Evolutionary conservation across 2,329 filamentous ascomycete species (phyloP).

Genomic region (Sarocladium brachiariae): DNA sequence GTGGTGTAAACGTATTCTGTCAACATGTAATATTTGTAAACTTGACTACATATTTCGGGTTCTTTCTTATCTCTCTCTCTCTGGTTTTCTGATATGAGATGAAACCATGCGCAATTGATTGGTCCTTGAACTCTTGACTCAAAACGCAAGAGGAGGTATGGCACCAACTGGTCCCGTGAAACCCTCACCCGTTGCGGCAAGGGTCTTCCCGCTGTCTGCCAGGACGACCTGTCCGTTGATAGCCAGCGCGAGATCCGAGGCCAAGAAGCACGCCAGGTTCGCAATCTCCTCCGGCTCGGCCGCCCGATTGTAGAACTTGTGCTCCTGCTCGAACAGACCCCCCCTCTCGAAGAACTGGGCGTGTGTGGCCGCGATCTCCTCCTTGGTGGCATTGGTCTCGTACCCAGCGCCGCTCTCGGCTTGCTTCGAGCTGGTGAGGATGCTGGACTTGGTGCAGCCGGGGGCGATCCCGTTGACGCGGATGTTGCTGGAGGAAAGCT

Average conservation of each 20-base stretch:
- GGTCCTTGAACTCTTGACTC: not conserved
- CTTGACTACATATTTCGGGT: no score
- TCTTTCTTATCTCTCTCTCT: no score
- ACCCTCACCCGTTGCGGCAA: not conserved
- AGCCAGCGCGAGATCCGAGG: not conserved
- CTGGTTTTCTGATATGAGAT: no score
- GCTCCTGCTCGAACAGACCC: not conserved
- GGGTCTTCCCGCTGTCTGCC: not conserved
- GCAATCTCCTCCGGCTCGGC: conserved; percentile 10
- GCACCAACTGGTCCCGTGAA: not conserved
- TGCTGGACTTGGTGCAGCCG: not conserved
- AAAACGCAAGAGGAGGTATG: not conserved
- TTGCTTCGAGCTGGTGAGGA: not conserved
- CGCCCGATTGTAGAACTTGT: conserved; percentile 7
- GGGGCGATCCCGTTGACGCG: not conserved
- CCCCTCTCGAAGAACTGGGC: not conserved
- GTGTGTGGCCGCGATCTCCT: not conserved
- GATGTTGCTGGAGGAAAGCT: not conserved
- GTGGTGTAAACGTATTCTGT: no score
- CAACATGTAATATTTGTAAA: no score
- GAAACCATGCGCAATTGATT: not conserved
- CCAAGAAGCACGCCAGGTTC: conserved; percentile 7
- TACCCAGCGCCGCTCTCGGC: not conserved
- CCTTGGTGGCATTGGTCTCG: not conserved
- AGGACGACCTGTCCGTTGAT: not conserved